Base-by-base conservation (phyloP, 192 early-diverging fungal genomes). In the Backusella parvicylindrica region DNA sequence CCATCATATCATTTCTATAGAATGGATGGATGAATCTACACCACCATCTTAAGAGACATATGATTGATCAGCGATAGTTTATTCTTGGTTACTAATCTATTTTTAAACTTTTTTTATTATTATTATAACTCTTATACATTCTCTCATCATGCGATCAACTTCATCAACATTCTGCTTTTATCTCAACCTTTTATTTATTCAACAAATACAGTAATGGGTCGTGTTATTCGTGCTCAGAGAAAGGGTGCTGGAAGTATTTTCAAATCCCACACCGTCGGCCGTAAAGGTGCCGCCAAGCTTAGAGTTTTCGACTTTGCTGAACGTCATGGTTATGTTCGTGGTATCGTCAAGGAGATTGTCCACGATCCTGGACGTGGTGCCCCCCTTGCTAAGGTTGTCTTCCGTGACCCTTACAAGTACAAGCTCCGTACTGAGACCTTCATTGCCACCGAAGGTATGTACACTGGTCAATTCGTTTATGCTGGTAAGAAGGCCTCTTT, bases 401-500 rank as follows among this genome's bases (percentile, higher is more conserved):
- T 70, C 68, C 68, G 68, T 70, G 68, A 70, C 28, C 68, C 68
- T 38, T 70, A 70, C 41, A 70, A 70, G 68, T 98, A 91, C 93
- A 95, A 94, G 91, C 90, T 90, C 70, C 84, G 87, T 78, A 93
- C 91, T 76, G 92, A 96, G 87, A 92, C 90, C 77, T 96, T 97
- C 94, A 92, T 98, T 77, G 96, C 97, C 84, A 96, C 96, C 73
- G 96, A 99, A 86, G 98, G 98, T 81, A 92, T 97, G 88, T 96
- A 97, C 94, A 98, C 98, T 69, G 98, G 98, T 65, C 97, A 98
- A 89, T 99, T 99, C 84, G 87, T 99, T 74, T 99, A 95, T 91
- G 93, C 91, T 87, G 98, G 98, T 80, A 97, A 96, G 93, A 99
- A 96, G 90, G 93, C 93, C 53, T 82, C 91, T 73, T 90, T 99